These are phyloP conservation scores for Adansonia rubrostipa DNA, from an alignment of 441 rosid genomes.

Conservation along the genomic window DNA sequence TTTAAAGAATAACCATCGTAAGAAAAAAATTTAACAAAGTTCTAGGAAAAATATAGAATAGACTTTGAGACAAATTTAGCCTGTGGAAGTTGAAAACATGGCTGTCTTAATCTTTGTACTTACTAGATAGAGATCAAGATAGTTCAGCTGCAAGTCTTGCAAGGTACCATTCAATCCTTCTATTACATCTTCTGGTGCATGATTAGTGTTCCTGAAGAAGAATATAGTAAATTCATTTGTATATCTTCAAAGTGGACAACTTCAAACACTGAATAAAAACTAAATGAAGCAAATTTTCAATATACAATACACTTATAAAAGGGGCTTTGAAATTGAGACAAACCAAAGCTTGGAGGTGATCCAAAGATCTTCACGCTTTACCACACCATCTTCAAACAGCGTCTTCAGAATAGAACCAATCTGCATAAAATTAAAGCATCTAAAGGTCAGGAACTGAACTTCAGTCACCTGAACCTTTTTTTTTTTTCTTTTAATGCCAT, in stretches of 20 bases:
- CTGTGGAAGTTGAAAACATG: neutral
- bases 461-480: neutral
- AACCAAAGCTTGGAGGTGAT: slow-evolving; percentile 62
- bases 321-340: slow-evolving; percentile 1
- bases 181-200: slow-evolving; percentile 66
- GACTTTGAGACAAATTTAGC: no score
- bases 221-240: neutral
- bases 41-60: no score
- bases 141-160: slow-evolving; percentile 66
- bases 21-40: no score
- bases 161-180: slow-evolving; percentile 60
- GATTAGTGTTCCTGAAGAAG: slow-evolving; percentile 57
- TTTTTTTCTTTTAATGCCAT: neutral
- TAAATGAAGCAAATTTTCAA: neutral
- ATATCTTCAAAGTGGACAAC: neutral
- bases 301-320: neutral
- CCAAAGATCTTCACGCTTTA: slow-evolving; percentile 51
- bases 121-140: slow-evolving; percentile 58
- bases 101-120: slow-evolving; percentile 20
- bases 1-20: neutral
- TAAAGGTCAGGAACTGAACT: neutral
- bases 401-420: slow-evolving; percentile 53
- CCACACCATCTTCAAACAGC: slow-evolving; percentile 48
- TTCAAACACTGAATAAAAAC: neutral
- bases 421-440: slow-evolving; percentile 35